These are phyloP conservation scores for Ceratocystis harringtonii DNA, from an alignment of 2,329 filamentous ascomycete species.

Conservation along the genomic window DNA sequence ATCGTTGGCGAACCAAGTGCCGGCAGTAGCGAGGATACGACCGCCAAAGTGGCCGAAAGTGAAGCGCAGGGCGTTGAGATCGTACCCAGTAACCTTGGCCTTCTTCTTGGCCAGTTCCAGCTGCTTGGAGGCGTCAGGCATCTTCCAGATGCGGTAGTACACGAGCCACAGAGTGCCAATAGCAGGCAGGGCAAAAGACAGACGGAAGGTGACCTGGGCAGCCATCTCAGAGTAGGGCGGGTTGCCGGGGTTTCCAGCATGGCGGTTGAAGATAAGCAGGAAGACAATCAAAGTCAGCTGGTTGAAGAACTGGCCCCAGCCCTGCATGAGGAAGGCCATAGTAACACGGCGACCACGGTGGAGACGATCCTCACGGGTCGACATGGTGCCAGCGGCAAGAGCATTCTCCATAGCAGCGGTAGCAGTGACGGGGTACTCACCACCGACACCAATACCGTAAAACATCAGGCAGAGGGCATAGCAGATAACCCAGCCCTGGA, in stretches of 20 bases:
- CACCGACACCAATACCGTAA: slow-evolving; percentile 50
- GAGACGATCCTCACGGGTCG: slow-evolving; percentile 80
- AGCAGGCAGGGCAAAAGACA: slow-evolving; percentile 84
- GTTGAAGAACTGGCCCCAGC: slow-evolving; percentile 94
- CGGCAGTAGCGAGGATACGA: slow-evolving; percentile 72
- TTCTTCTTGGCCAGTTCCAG: slow-evolving; percentile 73
- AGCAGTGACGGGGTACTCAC: slow-evolving; percentile 93
- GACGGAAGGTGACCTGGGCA: slow-evolving; percentile 78
- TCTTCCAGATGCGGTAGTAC: slow-evolving; percentile 92
- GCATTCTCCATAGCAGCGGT: slow-evolving; percentile 90
- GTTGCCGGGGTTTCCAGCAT: slow-evolving; percentile 34
- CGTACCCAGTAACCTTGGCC: slow-evolving; percentile 78
- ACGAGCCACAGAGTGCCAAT: slow-evolving; percentile 85
- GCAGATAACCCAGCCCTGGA: slow-evolving; percentile 94
- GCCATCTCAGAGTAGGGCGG: slow-evolving; percentile 64
- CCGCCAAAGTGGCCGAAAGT: slow-evolving; percentile 74
- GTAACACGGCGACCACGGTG: slow-evolving; percentile 94
- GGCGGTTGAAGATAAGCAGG: slow-evolving; percentile 66
- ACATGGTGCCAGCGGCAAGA: slow-evolving; percentile 70
- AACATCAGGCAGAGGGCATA: slow-evolving; percentile 93
- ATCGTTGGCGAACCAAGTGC: slow-evolving; percentile 90
- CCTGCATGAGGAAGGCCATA: slow-evolving; percentile 94
- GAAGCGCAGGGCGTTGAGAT: slow-evolving; percentile 63
- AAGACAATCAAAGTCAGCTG: slow-evolving; percentile 77
- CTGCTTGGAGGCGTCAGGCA: slow-evolving; percentile 76